Evolutionary conservation across 805 yeast genomes (phyloP).

Genomic region (Kuraishia borneana): DNA sequence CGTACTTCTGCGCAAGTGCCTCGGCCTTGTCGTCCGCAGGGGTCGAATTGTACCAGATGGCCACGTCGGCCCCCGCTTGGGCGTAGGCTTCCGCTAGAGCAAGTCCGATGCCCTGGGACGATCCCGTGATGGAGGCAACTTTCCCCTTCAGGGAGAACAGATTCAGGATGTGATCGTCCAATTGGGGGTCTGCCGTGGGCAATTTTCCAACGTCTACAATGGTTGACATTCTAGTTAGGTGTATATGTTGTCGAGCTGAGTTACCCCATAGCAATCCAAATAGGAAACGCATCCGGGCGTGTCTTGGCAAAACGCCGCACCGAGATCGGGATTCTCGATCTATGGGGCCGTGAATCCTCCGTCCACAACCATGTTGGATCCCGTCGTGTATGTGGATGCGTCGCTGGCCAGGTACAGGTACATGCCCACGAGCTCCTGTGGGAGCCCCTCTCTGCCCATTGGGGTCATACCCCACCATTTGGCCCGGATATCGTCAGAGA

Average conservation of each 20-base stretch:
- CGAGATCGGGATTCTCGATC: too few relatives aligned
- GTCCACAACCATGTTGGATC: slow-evolving; percentile 36
- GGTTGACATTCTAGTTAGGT: slow-evolving; percentile 1
- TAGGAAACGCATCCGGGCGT: too few relatives aligned
- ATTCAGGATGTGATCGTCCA: slow-evolving; percentile 43
- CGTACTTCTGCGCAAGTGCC: slow-evolving; percentile 42
- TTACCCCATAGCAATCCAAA: too few relatives aligned
- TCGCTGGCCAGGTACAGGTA: slow-evolving; percentile 41
- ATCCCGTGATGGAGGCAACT: slow-evolving; percentile 78
- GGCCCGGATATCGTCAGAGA: slow-evolving; percentile 12
- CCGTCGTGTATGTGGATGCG: slow-evolving; percentile 37
- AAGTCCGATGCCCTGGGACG: slow-evolving; percentile 75
- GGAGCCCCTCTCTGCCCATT: slow-evolving; percentile 35
- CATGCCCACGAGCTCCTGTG: slow-evolving; percentile 41
- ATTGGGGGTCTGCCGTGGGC: slow-evolving; percentile 43
- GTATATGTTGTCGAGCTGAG: too few relatives aligned
- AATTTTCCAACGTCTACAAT: slow-evolving; percentile 20
- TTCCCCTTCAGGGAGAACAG: slow-evolving; percentile 73
- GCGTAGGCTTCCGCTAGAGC: slow-evolving; percentile 76
- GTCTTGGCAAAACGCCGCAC: too few relatives aligned
- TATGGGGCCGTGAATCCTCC: slow-evolving; percentile 27
- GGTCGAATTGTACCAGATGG: slow-evolving; percentile 53
- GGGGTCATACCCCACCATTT: slow-evolving; percentile 25
- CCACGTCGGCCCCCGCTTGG: slow-evolving; percentile 82
- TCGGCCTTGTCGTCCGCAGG: slow-evolving; percentile 57